A percentile compares a stretch with the other conserved stretches of the same genome.
Conservation (phyloP, 208 protist genomes). For the Strigomonas culicis region DNA sequence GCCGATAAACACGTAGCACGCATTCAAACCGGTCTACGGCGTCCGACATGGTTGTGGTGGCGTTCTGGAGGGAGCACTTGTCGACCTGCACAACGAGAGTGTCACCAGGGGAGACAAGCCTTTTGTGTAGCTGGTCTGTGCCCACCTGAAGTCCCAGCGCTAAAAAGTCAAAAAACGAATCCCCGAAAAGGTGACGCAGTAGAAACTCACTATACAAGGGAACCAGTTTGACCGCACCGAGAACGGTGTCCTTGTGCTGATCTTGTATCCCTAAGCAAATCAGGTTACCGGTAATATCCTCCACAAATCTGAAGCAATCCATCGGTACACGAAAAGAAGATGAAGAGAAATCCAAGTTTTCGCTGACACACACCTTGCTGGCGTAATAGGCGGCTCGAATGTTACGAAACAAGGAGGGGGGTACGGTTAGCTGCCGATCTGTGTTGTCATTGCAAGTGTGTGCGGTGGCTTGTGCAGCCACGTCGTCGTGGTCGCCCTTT, state of each 20-base stretch:
- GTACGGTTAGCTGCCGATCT: not conserved
- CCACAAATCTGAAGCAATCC: too few relatives aligned
- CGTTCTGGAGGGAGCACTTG: conserved; percentile 11
- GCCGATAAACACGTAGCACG: too few relatives aligned
- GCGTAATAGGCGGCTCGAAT: not conserved
- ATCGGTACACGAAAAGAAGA: too few relatives aligned
- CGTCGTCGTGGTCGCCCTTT: too few relatives aligned
- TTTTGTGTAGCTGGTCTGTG: conserved; percentile 31
- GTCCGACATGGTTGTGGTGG: conserved; percentile 12
- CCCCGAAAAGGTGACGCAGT: conserved; percentile 29
- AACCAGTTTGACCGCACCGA: too few relatives aligned
- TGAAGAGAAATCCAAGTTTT: too few relatives aligned
- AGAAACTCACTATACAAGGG: not conserved
- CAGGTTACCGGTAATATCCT: too few relatives aligned
- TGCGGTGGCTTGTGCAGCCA: not conserved
- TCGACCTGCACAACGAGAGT: conserved; percentile 39
- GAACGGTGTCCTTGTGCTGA: too few relatives aligned
- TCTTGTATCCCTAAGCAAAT: too few relatives aligned
- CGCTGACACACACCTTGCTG: not conserved
- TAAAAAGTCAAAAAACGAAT: conserved; percentile 43
- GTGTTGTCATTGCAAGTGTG: not conserved
- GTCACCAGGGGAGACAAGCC: conserved; percentile 62
- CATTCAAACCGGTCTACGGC: conserved; percentile 19
- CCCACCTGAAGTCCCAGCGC: conserved; percentile 26
- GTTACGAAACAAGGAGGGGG: not conserved